These are phyloP conservation scores for Narthecium ossifragum DNA, from an alignment of 106 monocot genomes.

Conservation along the genomic window DNA sequence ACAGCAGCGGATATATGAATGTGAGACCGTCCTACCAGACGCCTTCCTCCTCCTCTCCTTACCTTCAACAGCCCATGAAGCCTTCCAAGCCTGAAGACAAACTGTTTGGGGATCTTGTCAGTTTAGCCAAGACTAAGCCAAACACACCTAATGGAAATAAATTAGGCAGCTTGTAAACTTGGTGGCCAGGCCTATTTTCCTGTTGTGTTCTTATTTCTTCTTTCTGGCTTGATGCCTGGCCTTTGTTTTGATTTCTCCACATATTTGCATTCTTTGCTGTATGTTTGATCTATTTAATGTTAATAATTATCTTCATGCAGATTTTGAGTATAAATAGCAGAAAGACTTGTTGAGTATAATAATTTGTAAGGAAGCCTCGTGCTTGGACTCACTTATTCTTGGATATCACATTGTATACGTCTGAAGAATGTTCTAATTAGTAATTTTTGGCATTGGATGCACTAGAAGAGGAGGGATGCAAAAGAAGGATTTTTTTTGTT, in stretches of 20 bases:
- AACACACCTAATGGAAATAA: slow-evolving; percentile 17
- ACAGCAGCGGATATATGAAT: slow-evolving; percentile 9
- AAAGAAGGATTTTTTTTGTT: too few species aligned
- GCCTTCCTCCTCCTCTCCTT: slow-evolving; percentile 9
- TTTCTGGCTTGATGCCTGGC: neutral
- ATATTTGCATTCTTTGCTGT: neutral
- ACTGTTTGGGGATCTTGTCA: slow-evolving; percentile 77
- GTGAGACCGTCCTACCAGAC: slow-evolving; percentile 6
- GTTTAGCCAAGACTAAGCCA: slow-evolving; percentile 53
- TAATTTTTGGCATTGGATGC: too few species aligned
- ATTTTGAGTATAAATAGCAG: too few species aligned
- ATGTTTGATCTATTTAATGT: too few species aligned
- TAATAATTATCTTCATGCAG: too few species aligned
- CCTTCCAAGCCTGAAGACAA: slow-evolving; percentile 51
- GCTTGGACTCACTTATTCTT: too few species aligned
- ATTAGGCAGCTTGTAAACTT: slow-evolving; percentile 19
- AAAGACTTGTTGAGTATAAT: too few species aligned
- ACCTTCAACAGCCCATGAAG: slow-evolving; percentile 15
- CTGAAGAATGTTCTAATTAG: too few species aligned
- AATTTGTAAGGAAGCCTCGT: too few species aligned
- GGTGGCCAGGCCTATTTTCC: neutral
- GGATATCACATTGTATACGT: too few species aligned
- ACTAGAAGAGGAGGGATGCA: too few species aligned
- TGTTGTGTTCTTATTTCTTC: neutral
- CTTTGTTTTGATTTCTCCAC: neutral